Conservation (phyloP, 768 basidiomycete species). For the Austroboletus eburneus region DNA sequence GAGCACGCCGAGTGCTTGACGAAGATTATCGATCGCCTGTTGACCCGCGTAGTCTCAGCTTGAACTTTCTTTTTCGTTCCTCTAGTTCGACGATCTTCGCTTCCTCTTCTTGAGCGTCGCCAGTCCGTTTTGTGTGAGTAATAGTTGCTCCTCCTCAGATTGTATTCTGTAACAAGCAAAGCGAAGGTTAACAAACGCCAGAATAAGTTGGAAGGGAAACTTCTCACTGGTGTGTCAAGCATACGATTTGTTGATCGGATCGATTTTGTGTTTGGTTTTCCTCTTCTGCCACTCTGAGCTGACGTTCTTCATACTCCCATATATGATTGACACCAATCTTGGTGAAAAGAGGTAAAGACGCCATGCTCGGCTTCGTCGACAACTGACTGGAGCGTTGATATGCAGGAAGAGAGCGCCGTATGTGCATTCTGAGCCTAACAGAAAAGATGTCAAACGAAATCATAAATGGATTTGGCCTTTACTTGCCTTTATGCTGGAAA, state of each 20-base stretch:
- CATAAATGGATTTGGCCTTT: too few species aligned
- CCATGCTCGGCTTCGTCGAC: constrained; percentile 79
- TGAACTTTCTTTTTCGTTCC: constrained; percentile 48
- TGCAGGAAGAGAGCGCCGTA: constrained; percentile 47
- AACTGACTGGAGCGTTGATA: constrained; percentile 48
- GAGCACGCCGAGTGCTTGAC: constrained; percentile 56
- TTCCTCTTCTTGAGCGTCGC: constrained; percentile 49
- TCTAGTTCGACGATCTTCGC: constrained; percentile 50
- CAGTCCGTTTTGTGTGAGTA: constrained; percentile 59
- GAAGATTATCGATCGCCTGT: constrained; percentile 49
- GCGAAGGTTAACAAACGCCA: constrained; percentile 10
- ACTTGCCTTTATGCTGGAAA: too few species aligned
- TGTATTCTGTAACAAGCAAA: constrained; percentile 48
- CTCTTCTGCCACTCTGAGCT: constrained; percentile 83
- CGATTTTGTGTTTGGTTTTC: constrained; percentile 80
- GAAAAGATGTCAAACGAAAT: too few species aligned
- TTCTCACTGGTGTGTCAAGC: constrained; percentile 76
- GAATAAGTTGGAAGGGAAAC: constrained; percentile 17
- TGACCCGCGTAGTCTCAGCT: constrained; percentile 59
- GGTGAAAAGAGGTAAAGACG: constrained; percentile 65
- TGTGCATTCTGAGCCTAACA: constrained; percentile 58
- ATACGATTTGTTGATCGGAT: constrained; percentile 81
- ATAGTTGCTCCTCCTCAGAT: constrained; percentile 78
- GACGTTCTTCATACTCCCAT: constrained; percentile 90
- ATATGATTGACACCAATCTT: constrained; percentile 78